Conservation (phyloP, 176 grass and related monocot genomes). For the Zoysia japonica region DNA sequence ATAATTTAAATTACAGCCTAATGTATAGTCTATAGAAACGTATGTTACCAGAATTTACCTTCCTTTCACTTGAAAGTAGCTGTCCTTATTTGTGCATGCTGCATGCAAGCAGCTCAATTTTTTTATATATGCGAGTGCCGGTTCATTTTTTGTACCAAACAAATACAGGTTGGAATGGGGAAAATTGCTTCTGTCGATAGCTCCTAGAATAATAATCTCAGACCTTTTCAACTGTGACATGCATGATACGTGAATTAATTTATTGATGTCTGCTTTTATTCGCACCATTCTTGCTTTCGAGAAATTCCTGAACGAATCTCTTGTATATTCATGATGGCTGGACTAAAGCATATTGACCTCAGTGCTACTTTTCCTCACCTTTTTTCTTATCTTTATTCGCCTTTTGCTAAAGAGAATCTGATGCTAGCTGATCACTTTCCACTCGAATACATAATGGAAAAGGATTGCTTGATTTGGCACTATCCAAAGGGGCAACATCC, state of each 20-base stretch:
- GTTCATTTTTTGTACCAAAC: slow-evolving; percentile 41
- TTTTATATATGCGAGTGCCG: slow-evolving; percentile 25
- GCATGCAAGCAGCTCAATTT: slow-evolving; percentile 27
- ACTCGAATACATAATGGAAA: slow-evolving; percentile 38
- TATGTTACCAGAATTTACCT: slow-evolving; percentile 34
- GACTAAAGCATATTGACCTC: slow-evolving; percentile 31
- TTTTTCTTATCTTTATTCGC: slow-evolving; percentile 31
- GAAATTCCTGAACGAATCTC: slow-evolving; percentile 12
- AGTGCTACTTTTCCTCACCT: slow-evolving; percentile 36
- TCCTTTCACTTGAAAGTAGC: slow-evolving; percentile 36
- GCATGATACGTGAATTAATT: slow-evolving; percentile 14
- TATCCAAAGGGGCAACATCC: slow-evolving; percentile 21
- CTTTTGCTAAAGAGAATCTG: slow-evolving; percentile 47
- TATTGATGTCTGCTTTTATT: slow-evolving; percentile 18
- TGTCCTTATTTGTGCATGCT: slow-evolving; percentile 34
- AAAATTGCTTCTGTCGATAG: slow-evolving; percentile 33
- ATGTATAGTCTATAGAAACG: slow-evolving; percentile 45
- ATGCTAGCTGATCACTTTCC: slow-evolving; percentile 30
- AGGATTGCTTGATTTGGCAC: slow-evolving; percentile 26
- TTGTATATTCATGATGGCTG: slow-evolving; percentile 31
- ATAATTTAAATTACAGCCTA: slow-evolving; percentile 30
- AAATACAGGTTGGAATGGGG: slow-evolving; percentile 29
- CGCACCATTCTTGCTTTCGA: slow-evolving; percentile 10
- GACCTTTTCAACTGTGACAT: slow-evolving; percentile 12
- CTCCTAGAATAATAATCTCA: slow-evolving; percentile 3